Conservation (phyloP, 495 filamentous ascomycete genomes). For the Tuber magnatum region DNA sequence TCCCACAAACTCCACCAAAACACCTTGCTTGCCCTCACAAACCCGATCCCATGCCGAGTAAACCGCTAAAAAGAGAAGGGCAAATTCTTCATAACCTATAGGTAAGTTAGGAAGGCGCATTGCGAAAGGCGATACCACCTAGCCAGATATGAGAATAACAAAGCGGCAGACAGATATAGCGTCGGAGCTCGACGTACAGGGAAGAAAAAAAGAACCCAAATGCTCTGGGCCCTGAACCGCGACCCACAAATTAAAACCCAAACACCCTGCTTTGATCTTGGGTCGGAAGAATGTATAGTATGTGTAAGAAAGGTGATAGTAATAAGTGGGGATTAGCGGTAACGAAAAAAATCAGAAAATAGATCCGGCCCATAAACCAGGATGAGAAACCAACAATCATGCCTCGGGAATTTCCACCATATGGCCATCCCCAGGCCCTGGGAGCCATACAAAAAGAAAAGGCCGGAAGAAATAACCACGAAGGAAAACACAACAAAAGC, state of each 20-base stretch:
- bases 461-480: slow-evolving; percentile 12
- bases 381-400: not conserved
- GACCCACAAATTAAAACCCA: not conserved
- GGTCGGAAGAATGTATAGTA: not conserved
- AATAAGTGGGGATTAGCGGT: not conserved
- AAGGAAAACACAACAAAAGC: slow-evolving; percentile 21
- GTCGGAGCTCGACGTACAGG: not conserved
- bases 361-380: not conserved
- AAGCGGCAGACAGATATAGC: not conserved
- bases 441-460: slow-evolving; percentile 2
- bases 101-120: not conserved
- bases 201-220: not conserved
- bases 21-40: not conserved
- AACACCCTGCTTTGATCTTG: not conserved
- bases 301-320: not conserved
- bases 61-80: not conserved
- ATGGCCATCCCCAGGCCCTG: not conserved
- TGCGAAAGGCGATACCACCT: not conserved
- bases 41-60: not conserved
- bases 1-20: not conserved
- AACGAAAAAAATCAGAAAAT: not conserved
- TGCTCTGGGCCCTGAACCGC: not conserved
- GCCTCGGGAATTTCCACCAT: not conserved
- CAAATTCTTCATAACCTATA: not conserved
- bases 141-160: not conserved